A percentile compares a stretch with the other conserved stretches of the same genome.
These are phyloP conservation scores for Chaetoceros tenuissimus DNA, from an alignment of 108 stramenopile species.

Conservation along the genomic window DNA sequence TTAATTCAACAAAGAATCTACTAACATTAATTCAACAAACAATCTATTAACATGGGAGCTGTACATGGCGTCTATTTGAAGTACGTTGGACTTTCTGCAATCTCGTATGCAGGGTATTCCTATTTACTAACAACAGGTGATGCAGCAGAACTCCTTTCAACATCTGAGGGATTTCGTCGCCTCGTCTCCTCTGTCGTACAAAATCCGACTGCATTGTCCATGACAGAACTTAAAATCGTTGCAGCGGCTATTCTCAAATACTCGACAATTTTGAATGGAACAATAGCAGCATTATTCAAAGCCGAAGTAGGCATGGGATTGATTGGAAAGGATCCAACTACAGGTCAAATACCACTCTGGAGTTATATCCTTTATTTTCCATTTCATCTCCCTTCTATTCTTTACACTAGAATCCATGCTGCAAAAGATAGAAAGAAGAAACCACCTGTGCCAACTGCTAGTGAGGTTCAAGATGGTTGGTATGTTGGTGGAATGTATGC, in stretches of 20 bases:
- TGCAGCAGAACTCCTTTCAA: background rate
- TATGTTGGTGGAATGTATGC: conserved; percentile 82
- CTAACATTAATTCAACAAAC: no score
- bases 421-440: conserved; percentile 31
- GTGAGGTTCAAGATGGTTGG: conserved; percentile 78
- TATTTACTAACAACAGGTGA: conserved; percentile 2
- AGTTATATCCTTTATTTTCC: conserved; percentile 63
- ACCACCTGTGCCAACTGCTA: conserved; percentile 61
- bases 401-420: conserved; percentile 70
- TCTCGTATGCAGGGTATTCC: conserved; percentile 64
- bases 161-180: background rate
- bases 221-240: conserved; percentile 21
- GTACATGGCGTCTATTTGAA: conserved; percentile 86
- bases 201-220: conserved; percentile 1
- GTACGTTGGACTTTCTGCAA: conserved; percentile 73
- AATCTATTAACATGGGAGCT: conserved; percentile 75
- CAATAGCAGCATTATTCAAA: conserved; percentile 73
- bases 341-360: conserved; percentile 71
- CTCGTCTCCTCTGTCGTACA: no score
- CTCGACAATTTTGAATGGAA: conserved; percentile 63
- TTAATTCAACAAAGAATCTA: no score
- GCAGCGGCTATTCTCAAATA: conserved; percentile 54
- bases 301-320: conserved; percentile 60
- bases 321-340: conserved; percentile 61
- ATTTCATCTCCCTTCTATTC: conserved; percentile 63